A percentile compares a stretch with the other conserved stretches of the same genome.
Conservation (phyloP, 768 basidiomycete genomes). For the Panus rudis region DNA sequence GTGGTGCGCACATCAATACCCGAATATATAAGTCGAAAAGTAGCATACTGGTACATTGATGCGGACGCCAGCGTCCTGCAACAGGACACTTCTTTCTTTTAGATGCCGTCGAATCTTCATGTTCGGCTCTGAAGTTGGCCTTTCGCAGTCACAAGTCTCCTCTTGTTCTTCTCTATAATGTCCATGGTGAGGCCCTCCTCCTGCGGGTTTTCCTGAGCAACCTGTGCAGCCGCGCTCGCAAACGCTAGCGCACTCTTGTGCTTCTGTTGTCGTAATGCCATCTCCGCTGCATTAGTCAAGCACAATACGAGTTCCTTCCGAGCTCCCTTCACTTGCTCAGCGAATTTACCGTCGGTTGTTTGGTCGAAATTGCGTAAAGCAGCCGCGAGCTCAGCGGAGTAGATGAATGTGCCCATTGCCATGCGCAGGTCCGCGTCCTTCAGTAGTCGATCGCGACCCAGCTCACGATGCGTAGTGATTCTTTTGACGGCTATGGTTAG, state of each 20-base stretch:
- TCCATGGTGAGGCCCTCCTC: no score
- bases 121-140: no score
- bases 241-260: slow-evolving; percentile 7
- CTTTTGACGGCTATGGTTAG: slow-evolving; percentile 19
- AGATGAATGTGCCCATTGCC: neutral
- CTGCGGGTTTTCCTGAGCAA: no score
- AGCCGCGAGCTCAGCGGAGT: slow-evolving; percentile 27
- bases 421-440: neutral
- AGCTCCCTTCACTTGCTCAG: slow-evolving; percentile 18
- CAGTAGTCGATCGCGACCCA: neutral
- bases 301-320: slow-evolving; percentile 26
- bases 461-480: slow-evolving; percentile 13
- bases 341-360: slow-evolving; percentile 16
- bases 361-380: slow-evolving; percentile 26
- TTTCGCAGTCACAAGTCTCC: no score
- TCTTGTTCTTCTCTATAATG: no score
- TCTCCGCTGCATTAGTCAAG: slow-evolving; percentile 30
- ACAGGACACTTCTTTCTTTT: no score
- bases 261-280: slow-evolving; percentile 20
- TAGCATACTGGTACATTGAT: no score
- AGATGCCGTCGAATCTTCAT: no score
- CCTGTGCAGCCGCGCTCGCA: neutral
- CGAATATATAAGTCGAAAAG: no score
- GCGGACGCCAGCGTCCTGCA: no score
- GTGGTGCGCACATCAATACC: no score